Percentiles rank a stretch among this genome's conserved stretches.
Evolutionary conservation across 1,139 yeast species (phyloP).

Genomic region (Geotrichum restrictum): DNA sequence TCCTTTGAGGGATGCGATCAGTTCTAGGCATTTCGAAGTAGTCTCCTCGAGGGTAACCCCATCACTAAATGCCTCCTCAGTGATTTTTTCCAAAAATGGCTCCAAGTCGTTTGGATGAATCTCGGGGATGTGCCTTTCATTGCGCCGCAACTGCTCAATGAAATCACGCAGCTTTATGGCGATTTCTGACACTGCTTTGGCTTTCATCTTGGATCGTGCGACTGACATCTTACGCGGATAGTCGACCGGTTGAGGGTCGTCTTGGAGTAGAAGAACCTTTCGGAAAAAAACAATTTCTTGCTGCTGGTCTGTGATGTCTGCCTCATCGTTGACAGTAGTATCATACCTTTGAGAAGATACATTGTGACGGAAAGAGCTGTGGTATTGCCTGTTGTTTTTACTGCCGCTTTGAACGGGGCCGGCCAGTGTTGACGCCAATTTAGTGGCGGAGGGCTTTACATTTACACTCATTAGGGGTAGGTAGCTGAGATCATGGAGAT

Average conservation of each 20-base stretch:
- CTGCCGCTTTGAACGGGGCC: too few relatives aligned
- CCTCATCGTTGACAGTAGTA: too few relatives aligned
- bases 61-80: constrained; percentile 13
- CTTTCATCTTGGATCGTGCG: not conserved
- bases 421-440: too few relatives aligned
- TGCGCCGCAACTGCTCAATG: constrained; percentile 3
- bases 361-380: too few relatives aligned
- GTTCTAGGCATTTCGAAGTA: constrained; percentile 1
- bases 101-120: constrained; percentile 4
- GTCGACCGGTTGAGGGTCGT: not conserved
- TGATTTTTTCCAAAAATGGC: constrained; percentile 5
- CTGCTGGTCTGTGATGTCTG: not conserved
- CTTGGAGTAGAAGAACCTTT: not conserved
- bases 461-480: too few relatives aligned
- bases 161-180: not conserved
- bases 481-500: too few relatives aligned
- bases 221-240: constrained; percentile 4
- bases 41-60: constrained; percentile 13
- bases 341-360: too few relatives aligned
- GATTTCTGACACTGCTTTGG: not conserved
- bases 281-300: not conserved
- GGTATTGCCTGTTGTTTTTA: too few relatives aligned
- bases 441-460: too few relatives aligned
- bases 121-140: constrained; percentile 7
- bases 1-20: constrained; percentile 7